phyloP scores from a whole-genome alignment of 495 filamentous ascomycete species.

The Penicillium cosmopolitanum region DNA sequence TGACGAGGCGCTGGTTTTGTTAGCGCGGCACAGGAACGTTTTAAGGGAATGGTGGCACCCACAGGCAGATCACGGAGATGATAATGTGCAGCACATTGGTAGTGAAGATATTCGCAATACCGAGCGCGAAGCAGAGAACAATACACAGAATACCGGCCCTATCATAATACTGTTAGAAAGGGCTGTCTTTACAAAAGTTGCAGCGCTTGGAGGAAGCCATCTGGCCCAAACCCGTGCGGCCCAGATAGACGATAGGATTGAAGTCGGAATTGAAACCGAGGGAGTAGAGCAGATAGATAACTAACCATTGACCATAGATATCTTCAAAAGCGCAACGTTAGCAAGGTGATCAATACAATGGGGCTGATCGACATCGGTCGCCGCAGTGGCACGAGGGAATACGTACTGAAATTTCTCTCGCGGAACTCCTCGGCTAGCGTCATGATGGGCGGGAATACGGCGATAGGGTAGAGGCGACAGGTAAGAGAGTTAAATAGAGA shows the following conservation, averaged over 20 bases:
- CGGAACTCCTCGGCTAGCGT: conserved; percentile 74
- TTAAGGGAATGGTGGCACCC: conserved; percentile 40
- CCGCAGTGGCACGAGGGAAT: conserved; percentile 16
- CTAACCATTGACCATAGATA: conserved; percentile 99
- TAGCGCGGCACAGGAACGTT: conserved; percentile 7
- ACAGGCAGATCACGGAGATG: conserved; percentile 87
- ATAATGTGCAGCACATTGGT: conserved; percentile 67
- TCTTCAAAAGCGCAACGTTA: conserved; percentile 59
- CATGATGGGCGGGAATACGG: conserved; percentile 40
- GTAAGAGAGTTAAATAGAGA: conserved; percentile 14
- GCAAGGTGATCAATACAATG: conserved; percentile 23
- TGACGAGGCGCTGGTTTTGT: conserved; percentile 63
- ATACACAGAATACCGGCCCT: conserved; percentile 96
- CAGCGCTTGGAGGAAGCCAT: neutral
- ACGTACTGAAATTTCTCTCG: conserved; percentile 97
- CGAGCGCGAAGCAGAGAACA: conserved; percentile 91
- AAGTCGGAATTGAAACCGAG: neutral
- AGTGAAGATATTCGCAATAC: conserved; percentile 88
- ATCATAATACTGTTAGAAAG: conserved; percentile 19
- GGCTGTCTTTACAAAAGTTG: neutral
- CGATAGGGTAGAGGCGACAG: conserved; percentile 9
- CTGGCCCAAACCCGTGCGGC: neutral
- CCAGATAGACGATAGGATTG: neutral
- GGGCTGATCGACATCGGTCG: conserved; percentile 26
- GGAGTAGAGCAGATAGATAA: conserved; percentile 18